Conservation (phyloP, 2,329 filamentous ascomycete genomes). For the Parastagonospora avenae region DNA sequence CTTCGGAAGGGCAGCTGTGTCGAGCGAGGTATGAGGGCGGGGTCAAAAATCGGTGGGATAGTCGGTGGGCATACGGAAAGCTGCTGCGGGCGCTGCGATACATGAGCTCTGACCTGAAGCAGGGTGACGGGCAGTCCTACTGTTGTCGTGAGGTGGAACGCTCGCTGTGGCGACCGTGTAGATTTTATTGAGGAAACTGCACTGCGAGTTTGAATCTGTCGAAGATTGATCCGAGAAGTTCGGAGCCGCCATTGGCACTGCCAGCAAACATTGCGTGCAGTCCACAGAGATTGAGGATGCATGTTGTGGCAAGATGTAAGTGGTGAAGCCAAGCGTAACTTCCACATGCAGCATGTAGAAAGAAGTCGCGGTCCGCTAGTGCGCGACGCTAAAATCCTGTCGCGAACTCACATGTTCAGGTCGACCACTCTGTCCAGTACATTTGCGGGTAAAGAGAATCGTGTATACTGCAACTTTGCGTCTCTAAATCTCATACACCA, state of each 20-base stretch:
- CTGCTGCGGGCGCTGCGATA: slow-evolving; percentile 18
- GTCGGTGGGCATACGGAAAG: slow-evolving; percentile 2
- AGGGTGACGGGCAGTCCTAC: slow-evolving; percentile 17
- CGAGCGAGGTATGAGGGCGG: slow-evolving; percentile 17
- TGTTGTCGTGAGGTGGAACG: slow-evolving; percentile 24
- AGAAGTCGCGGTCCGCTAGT: slow-evolving; percentile 24
- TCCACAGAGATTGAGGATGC: slow-evolving; percentile 19
- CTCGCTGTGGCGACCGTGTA: slow-evolving; percentile 16
- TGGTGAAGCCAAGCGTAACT: slow-evolving; percentile 16
- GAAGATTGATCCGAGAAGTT: slow-evolving; percentile 2
- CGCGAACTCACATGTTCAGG: slow-evolving; percentile 25
- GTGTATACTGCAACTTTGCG: too few species aligned
- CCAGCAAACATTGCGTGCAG: slow-evolving; percentile 25
- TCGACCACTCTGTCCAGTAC: slow-evolving; percentile 10
- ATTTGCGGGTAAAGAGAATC: too few species aligned
- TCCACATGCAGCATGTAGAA: slow-evolving; percentile 3
- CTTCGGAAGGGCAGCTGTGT: slow-evolving; percentile 28
- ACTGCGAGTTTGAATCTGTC: slow-evolving; percentile 5
- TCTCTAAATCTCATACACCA: too few species aligned
- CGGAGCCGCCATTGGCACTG: slow-evolving; percentile 32
- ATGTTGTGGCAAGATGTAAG: slow-evolving; percentile 12
- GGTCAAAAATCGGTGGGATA: slow-evolving; percentile 13
- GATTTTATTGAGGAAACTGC: slow-evolving; percentile 12
- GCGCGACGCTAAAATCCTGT: slow-evolving; percentile 17
- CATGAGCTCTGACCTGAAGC: slow-evolving; percentile 12